phyloP scores from a whole-genome alignment of 2,329 filamentous ascomycete genomes.

The Hymenoscyphus occultus region DNA sequence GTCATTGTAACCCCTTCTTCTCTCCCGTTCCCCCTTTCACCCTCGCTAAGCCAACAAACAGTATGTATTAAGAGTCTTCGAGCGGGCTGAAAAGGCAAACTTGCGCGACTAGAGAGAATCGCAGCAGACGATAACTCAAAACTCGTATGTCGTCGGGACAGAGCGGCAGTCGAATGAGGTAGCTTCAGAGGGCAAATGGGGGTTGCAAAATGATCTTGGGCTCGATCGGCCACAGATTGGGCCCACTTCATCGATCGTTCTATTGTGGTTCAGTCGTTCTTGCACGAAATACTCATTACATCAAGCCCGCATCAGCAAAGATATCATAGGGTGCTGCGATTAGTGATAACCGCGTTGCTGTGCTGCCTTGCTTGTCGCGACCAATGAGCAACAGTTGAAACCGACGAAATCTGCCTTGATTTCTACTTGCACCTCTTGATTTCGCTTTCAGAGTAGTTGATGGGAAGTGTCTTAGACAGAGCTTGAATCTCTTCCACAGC shows the following conservation, averaged over 20 bases:
- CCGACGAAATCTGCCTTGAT: neutral
- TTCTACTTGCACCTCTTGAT: neutral
- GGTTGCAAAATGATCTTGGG: too few species aligned
- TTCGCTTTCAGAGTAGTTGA: neutral
- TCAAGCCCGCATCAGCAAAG: neutral
- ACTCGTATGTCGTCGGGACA: neutral
- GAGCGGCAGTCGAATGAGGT: neutral
- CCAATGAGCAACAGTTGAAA: neutral
- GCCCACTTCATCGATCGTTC: too few species aligned
- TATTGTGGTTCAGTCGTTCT: too few species aligned
- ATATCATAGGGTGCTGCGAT: neutral
- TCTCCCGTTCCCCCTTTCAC: neutral
- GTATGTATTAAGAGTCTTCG: neutral
- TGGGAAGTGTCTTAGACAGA: neutral
- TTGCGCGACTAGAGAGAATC: neutral
- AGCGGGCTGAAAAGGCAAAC: neutral
- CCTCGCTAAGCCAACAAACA: neutral
- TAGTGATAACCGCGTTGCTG: neutral
- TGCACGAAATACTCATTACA: too few species aligned
- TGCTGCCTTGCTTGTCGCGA: neutral
- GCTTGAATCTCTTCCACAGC: neutral
- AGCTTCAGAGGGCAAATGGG: neutral
- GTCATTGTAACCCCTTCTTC: neutral
- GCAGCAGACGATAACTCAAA: neutral
- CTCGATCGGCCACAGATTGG: too few species aligned